phyloP scores from a whole-genome alignment of 768 basidiomycete species.

The Tricholoma sp. region DNA sequence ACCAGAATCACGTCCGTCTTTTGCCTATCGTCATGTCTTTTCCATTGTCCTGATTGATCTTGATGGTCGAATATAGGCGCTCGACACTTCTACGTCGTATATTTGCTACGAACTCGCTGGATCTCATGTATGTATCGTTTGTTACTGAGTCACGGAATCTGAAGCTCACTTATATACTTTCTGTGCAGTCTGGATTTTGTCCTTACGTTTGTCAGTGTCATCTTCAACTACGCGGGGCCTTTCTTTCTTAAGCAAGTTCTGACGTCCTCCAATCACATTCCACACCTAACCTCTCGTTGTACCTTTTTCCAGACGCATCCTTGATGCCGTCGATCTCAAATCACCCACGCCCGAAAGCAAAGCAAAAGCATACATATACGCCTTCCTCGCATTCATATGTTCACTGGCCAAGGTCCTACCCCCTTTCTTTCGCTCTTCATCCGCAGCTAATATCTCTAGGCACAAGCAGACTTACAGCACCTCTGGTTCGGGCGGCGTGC shows the following conservation, averaged over 20 bases:
- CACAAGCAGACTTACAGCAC: too few relatives aligned
- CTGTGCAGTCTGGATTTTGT: slow-evolving; percentile 50
- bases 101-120: too few relatives aligned
- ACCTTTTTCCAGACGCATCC: slow-evolving; percentile 30
- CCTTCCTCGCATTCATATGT: slow-evolving; percentile 64
- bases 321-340: slow-evolving; percentile 26
- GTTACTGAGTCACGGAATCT: too few relatives aligned
- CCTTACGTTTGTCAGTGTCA: slow-evolving; percentile 63
- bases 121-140: too few relatives aligned
- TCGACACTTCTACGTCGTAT: too few relatives aligned
- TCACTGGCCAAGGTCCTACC: too few relatives aligned
- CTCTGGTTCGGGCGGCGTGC: too few relatives aligned
- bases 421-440: too few relatives aligned
- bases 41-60: too few relatives aligned
- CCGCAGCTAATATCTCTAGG: background rate
- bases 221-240: slow-evolving; percentile 76
- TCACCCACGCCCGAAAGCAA: slow-evolving; percentile 45
- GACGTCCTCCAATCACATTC: background rate
- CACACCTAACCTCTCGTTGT: background rate
- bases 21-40: too few relatives aligned
- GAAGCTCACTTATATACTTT: background rate
- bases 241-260: slow-evolving; percentile 72
- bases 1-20: too few relatives aligned
- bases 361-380: slow-evolving; percentile 70
- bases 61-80: too few relatives aligned